Evolutionary conservation across 2,329 filamentous ascomycete genomes (phyloP).

Genomic region (Verticillium albo-atrum): DNA sequence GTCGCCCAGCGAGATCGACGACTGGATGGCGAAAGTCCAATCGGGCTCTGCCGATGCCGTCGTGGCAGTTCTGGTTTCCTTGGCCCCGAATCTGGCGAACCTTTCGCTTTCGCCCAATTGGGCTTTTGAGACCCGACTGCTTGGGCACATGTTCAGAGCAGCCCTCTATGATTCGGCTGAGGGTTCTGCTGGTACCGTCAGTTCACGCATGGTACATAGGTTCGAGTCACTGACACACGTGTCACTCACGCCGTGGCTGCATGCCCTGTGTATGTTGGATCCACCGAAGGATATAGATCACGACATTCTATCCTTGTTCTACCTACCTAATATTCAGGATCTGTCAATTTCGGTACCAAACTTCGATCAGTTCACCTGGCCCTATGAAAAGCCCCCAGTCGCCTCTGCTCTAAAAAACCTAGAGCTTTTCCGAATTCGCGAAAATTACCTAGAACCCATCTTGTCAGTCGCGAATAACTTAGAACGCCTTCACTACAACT

Average conservation of each 20-base stretch:
- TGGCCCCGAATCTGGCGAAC: background rate
- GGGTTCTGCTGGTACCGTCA: background rate
- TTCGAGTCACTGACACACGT: background rate
- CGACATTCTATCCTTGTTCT: no score
- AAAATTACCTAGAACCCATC: no score
- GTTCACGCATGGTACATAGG: background rate
- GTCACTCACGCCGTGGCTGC: background rate
- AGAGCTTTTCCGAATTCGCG: no score
- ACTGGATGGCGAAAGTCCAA: background rate
- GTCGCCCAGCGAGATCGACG: background rate
- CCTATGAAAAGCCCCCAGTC: no score
- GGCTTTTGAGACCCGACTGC: background rate
- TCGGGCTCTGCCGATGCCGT: background rate
- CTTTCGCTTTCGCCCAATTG: background rate
- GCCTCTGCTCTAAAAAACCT: no score
- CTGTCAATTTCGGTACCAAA: no score
- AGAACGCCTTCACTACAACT: no score
- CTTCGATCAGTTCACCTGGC: no score
- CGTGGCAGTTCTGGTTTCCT: background rate
- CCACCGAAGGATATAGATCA: no score
- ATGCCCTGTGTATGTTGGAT: no score
- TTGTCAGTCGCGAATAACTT: no score
- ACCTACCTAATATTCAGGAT: no score
- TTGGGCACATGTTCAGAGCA: background rate
- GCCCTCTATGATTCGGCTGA: background rate